Evolutionary conservation across 768 basidiomycete genomes (phyloP).

Genomic region (Rhodosporidiobolus odoratus): DNA sequence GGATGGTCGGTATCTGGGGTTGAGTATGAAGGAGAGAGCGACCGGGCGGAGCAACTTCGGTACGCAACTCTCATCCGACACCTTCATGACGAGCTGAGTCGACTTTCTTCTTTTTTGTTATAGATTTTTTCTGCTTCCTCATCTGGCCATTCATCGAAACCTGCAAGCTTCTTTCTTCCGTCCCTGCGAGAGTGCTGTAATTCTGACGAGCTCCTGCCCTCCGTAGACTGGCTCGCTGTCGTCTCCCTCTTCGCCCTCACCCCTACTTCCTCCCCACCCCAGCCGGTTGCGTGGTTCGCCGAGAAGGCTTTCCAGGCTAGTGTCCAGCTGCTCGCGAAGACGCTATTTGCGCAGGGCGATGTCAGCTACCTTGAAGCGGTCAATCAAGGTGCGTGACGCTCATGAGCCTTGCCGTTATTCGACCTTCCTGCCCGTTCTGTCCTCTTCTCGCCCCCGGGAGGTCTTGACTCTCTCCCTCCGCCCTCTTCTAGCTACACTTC

Average conservation of each 20-base stretch:
- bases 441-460: not conserved
- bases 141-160: slow-evolving; percentile 37
- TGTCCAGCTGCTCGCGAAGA: slow-evolving; percentile 34
- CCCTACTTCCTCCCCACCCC: not conserved
- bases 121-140: slow-evolving; percentile 41
- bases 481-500: slow-evolving; percentile 23
- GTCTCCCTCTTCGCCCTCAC: slow-evolving; percentile 36
- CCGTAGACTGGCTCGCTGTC: slow-evolving; percentile 36
- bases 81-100: no score
- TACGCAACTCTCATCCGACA: not conserved
- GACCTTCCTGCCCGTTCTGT: not conserved
- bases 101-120: not conserved
- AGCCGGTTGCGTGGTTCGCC: slow-evolving; percentile 30
- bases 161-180: not conserved
- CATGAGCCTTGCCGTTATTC: no score
- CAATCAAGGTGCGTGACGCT: slow-evolving; percentile 28
- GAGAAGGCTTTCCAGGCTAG: slow-evolving; percentile 28
- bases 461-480: not conserved
- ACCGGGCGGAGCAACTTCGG: slow-evolving; percentile 28
- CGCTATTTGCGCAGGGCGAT: slow-evolving; percentile 38
- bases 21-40: slow-evolving; percentile 27
- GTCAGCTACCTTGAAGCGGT: slow-evolving; percentile 39
- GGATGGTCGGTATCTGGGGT: slow-evolving; percentile 14
- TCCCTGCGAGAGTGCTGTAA: no score
- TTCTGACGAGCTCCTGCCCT: not conserved